Evolutionary conservation across 305 asterid genomes (phyloP).

Genomic region (Ajuga reptans): DNA sequence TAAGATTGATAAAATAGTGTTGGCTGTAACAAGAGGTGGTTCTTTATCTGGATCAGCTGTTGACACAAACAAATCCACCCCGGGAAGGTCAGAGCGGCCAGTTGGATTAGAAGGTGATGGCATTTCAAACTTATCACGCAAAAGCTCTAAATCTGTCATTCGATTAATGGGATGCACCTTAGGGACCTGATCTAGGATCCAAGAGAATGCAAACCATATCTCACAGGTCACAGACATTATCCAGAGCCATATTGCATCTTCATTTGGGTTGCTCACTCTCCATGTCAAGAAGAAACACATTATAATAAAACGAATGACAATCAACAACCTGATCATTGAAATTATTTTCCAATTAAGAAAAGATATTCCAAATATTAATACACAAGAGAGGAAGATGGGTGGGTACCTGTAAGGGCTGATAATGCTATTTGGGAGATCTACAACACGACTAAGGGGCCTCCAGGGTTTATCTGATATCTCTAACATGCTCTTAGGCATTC

Average conservation of each 20-base stretch:
- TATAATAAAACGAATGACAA: constrained; percentile 26
- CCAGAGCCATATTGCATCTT: constrained; percentile 48
- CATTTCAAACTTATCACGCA: constrained; percentile 41
- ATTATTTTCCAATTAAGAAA: no score
- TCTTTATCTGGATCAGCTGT: constrained; percentile 58
- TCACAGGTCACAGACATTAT: constrained; percentile 37
- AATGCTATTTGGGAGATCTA: constrained; percentile 26
- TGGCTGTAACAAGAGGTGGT: constrained; percentile 47
- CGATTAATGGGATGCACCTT: constrained; percentile 45
- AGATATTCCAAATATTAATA: no score
- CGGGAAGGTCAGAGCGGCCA: constrained; percentile 50
- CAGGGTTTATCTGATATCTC: constrained; percentile 35
- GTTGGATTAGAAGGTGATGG: constrained; percentile 43
- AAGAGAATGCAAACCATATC: constrained; percentile 42
- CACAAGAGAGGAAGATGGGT: no score
- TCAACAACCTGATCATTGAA: constrained; percentile 22
- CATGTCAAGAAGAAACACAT: constrained; percentile 37
- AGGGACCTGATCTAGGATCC: constrained; percentile 46
- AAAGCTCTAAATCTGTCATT: constrained; percentile 28
- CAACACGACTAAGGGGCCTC: constrained; percentile 42
- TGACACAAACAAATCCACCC: constrained; percentile 43
- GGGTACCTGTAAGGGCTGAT: constrained; percentile 39
- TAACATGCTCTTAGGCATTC: constrained; percentile 15
- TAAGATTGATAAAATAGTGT: constrained; percentile 44
- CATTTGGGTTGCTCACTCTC: constrained; percentile 35